These are phyloP conservation scores for Peronosclerospora sorghi DNA, from an alignment of 352 stramenopile genomes.

Conservation along the genomic window DNA sequence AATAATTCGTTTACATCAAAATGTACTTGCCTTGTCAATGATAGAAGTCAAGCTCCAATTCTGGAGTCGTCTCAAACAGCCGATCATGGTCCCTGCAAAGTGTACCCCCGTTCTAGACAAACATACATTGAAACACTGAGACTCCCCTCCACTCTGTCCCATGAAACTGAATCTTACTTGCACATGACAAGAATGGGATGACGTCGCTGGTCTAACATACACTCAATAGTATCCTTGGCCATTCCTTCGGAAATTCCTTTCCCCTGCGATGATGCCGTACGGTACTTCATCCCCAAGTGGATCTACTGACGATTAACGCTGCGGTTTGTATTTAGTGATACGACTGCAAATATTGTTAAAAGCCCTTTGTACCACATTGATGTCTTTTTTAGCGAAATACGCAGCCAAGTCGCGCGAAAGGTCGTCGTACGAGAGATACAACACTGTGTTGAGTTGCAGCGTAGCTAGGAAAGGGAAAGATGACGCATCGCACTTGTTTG, in stretches of 20 bases:
- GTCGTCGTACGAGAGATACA: conserved; percentile 81
- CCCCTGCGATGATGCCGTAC: conserved; percentile 51
- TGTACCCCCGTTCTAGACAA: conserved; percentile 50
- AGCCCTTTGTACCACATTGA: conserved; percentile 39
- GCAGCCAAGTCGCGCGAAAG: conserved; percentile 62
- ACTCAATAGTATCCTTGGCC: conserved; percentile 80
- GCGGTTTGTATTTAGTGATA: neutral
- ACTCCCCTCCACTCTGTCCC: neutral
- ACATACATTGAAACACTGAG: neutral
- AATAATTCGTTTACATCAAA: neutral
- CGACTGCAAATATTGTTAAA: neutral
- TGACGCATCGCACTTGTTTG: conserved; percentile 80
- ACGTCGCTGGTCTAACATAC: conserved; percentile 64
- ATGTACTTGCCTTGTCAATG: conserved; percentile 61
- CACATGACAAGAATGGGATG: conserved; percentile 82
- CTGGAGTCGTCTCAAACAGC: conserved; percentile 67
- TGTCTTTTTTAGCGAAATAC: conserved; percentile 76
- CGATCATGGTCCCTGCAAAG: conserved; percentile 70
- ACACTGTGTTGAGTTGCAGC: conserved; percentile 73
- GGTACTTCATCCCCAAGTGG: conserved; percentile 76
- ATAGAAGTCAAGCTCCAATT: conserved; percentile 82
- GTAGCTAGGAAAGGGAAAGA: conserved; percentile 76
- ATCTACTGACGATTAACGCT: conserved; percentile 26
- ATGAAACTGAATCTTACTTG: conserved; percentile 37
- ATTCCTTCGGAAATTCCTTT: conserved; percentile 69